Evolutionary conservation across 2,329 filamentous ascomycete species (phyloP).

Genomic region (Ceratocystis colombiana): DNA sequence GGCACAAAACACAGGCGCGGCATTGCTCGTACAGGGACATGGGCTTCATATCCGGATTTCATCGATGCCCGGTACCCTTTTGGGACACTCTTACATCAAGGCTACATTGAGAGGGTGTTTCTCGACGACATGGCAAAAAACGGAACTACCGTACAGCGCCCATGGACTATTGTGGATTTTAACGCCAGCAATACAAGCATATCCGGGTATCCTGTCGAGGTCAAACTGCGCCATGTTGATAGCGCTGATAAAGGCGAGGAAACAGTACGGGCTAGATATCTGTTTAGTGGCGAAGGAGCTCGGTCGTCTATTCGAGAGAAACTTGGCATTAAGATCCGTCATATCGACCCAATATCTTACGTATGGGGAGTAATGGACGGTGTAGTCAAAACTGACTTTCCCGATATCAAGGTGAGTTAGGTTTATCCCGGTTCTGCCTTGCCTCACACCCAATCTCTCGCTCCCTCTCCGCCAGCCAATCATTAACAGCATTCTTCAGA

Average conservation of each 20-base stretch:
- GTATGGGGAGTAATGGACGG: slow-evolving; percentile 71
- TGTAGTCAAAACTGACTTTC: slow-evolving; percentile 62
- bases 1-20: neutral
- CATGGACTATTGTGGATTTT: slow-evolving; percentile 55
- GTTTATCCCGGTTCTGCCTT: neutral
- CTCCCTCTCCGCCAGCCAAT: slow-evolving; percentile 30
- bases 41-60: slow-evolving; percentile 82
- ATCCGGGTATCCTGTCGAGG: slow-evolving; percentile 64
- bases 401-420: slow-evolving; percentile 56
- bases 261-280: slow-evolving; percentile 57
- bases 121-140: slow-evolving; percentile 56
- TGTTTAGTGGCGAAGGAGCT: slow-evolving; percentile 63
- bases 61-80: slow-evolving; percentile 62
- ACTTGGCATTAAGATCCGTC: slow-evolving; percentile 59
- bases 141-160: slow-evolving; percentile 50
- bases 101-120: slow-evolving; percentile 59
- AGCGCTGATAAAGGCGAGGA: slow-evolving; percentile 49
- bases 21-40: slow-evolving; percentile 58
- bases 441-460: neutral
- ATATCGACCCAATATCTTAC: slow-evolving; percentile 59
- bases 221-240: slow-evolving; percentile 66
- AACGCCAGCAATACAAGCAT: slow-evolving; percentile 43
- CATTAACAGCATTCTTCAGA: slow-evolving; percentile 36
- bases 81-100: slow-evolving; percentile 61
- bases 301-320: slow-evolving; percentile 55